phyloP scores from a whole-genome alignment of 1,284 basidiomycete genomes.

The Sphaerobolus stellatus region DNA sequence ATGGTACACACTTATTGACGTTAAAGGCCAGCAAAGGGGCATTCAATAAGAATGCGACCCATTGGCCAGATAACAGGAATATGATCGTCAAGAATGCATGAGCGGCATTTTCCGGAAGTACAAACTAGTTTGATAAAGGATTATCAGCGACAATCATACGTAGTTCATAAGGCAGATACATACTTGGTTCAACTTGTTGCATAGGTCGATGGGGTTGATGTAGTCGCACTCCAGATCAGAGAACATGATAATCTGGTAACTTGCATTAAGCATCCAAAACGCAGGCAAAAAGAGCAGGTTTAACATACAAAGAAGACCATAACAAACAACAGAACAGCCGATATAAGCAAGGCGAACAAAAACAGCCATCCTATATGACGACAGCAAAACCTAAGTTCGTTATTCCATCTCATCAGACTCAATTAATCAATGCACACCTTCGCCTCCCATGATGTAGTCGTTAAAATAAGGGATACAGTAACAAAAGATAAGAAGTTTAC shows the following conservation, averaged over 20 bases:
- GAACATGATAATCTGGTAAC: slow-evolving; percentile 96
- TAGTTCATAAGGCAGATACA: slow-evolving; percentile 14
- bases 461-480: no score
- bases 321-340: slow-evolving; percentile 90
- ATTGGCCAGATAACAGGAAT: slow-evolving; percentile 95
- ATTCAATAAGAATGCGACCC: slow-evolving; percentile 92
- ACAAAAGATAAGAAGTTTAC: no score
- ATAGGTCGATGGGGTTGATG: slow-evolving; percentile 99
- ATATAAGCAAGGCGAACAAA: slow-evolving; percentile 89
- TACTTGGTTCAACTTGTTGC: slow-evolving; percentile 99
- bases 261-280: slow-evolving; percentile 5
- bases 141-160: neutral
- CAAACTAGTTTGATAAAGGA: slow-evolving; percentile 80
- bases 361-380: slow-evolving; percentile 91
- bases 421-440: no score
- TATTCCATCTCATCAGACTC: no score
- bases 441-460: no score
- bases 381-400: no score
- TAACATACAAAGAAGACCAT: slow-evolving; percentile 95
- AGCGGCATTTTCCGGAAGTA: slow-evolving; percentile 93
- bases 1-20: slow-evolving; percentile 81
- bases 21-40: slow-evolving; percentile 89
- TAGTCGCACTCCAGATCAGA: slow-evolving; percentile 98
- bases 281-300: slow-evolving; percentile 6
- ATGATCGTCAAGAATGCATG: slow-evolving; percentile 88